These are phyloP conservation scores for Podila clonocystis DNA, from an alignment of 192 early-diverging fungal species.

Conservation along the genomic window DNA sequence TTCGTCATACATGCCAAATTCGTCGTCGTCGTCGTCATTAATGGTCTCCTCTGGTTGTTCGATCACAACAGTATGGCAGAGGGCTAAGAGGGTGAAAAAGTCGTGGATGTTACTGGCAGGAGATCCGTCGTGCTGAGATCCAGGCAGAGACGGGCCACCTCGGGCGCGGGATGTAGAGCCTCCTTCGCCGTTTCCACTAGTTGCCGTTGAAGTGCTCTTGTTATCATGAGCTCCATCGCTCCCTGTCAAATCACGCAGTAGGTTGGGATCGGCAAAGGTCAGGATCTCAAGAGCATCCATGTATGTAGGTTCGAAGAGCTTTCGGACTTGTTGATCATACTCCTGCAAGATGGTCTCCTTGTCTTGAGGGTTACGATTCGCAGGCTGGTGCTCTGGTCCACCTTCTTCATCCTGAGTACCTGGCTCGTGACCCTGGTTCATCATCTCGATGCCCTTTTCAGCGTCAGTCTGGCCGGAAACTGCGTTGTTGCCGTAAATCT, in stretches of 20 bases:
- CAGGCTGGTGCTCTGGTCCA: slow-evolving; percentile 35
- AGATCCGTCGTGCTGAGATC: slow-evolving; percentile 29
- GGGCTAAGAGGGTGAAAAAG: slow-evolving; percentile 88
- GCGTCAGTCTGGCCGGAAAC: slow-evolving; percentile 76
- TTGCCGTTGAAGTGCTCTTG: slow-evolving; percentile 9
- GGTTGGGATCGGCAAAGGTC: slow-evolving; percentile 85
- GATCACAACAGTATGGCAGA: slow-evolving; percentile 96
- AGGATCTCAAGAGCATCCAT: slow-evolving; percentile 66
- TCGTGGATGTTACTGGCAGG: slow-evolving; percentile 75
- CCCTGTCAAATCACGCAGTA: slow-evolving; percentile 79
- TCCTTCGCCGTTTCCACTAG: slow-evolving; percentile 19
- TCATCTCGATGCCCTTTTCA: slow-evolving; percentile 62
- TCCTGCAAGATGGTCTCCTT: slow-evolving; percentile 60
- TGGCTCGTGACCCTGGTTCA: slow-evolving; percentile 58
- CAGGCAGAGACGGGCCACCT: not conserved
- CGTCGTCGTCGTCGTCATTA: slow-evolving; percentile 58
- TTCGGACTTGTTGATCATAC: slow-evolving; percentile 66
- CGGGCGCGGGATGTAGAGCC: not conserved
- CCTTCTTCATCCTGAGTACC: not conserved
- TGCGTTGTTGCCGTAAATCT: slow-evolving; percentile 83
- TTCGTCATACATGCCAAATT: slow-evolving; percentile 50
- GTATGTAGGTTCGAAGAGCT: slow-evolving; percentile 74
- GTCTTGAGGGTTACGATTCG: slow-evolving; percentile 38
- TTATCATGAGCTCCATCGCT: slow-evolving; percentile 13
- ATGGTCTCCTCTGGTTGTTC: slow-evolving; percentile 66